A percentile compares a stretch with the other conserved stretches of the same genome.
phyloP scores from a whole-genome alignment of 495 filamentous ascomycete genomes.

The Tetracladium setigerum region DNA sequence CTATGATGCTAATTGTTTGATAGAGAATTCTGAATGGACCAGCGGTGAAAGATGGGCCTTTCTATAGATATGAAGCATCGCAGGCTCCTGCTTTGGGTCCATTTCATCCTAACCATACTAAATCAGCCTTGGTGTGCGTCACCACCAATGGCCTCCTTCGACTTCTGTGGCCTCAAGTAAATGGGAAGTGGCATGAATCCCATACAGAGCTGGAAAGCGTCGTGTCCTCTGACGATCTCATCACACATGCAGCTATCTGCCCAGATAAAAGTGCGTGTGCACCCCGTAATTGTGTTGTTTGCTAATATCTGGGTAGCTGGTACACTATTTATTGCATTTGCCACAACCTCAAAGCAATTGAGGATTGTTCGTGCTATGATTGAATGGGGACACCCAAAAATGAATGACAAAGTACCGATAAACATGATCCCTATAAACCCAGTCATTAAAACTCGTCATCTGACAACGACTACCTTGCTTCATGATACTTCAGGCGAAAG shows the following conservation, averaged over 20 bases:
- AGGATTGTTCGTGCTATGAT: constrained; percentile 53
- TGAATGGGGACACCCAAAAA: constrained; percentile 37
- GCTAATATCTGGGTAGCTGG: constrained; percentile 28
- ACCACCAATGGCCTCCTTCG: constrained; percentile 62
- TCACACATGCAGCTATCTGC: constrained; percentile 76
- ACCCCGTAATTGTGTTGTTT: background rate
- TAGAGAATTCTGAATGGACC: constrained; percentile 30
- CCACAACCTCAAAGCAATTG: constrained; percentile 59
- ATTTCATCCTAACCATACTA: constrained; percentile 54
- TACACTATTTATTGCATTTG: constrained; percentile 53
- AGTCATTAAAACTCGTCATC: constrained; percentile 38
- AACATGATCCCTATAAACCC: constrained; percentile 29
- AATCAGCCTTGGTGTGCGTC: constrained; percentile 62
- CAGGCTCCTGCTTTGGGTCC: constrained; percentile 54
- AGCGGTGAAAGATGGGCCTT: constrained; percentile 32
- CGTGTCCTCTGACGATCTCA: constrained; percentile 55
- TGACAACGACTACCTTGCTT: constrained; percentile 42
- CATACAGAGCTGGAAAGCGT: constrained; percentile 62
- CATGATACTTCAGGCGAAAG: constrained; percentile 23
- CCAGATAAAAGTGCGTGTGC: constrained; percentile 55
- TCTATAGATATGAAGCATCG: constrained; percentile 36
- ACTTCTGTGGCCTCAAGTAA: constrained; percentile 60
- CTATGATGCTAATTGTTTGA: background rate
- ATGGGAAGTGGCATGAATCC: constrained; percentile 58
- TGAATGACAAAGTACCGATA: constrained; percentile 31